Conservation (phyloP, 352 stramenopile species). For the Plasmopara halstedii region DNA sequence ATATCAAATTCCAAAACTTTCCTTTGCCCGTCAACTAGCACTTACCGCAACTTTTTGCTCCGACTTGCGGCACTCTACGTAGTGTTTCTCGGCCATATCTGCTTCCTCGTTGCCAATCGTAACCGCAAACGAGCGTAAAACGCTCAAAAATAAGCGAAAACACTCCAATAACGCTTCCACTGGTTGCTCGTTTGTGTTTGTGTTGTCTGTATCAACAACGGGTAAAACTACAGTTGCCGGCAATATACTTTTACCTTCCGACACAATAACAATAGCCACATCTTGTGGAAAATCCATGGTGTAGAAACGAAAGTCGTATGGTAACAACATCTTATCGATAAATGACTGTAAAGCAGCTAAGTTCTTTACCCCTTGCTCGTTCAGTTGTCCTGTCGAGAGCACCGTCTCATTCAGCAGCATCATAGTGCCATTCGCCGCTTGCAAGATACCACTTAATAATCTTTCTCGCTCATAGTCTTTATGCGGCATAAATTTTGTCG, state of each 20-base stretch:
- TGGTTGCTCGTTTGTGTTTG: background rate
- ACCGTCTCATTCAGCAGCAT: conserved; percentile 64
- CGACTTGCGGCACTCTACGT: conserved; percentile 58
- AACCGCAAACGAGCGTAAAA: conserved; percentile 45
- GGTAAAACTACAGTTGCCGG: conserved; percentile 51
- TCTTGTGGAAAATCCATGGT: conserved; percentile 80
- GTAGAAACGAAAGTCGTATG: conserved; percentile 83
- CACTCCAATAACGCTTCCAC: conserved; percentile 40
- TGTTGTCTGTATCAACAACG: conserved; percentile 3
- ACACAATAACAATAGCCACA: conserved; percentile 55
- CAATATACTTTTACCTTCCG: conserved; percentile 64
- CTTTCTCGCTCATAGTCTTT: conserved; percentile 75
- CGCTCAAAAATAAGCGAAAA: conserved; percentile 58
- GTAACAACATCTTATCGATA: conserved; percentile 66
- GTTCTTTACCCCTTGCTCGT: conserved; percentile 69
- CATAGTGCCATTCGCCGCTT: conserved; percentile 56
- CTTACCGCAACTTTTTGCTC: conserved; percentile 67
- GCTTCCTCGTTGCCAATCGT: conserved; percentile 66
- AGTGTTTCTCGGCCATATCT: conserved; percentile 72
- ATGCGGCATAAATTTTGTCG: conserved; percentile 49
- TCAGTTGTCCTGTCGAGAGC: conserved; percentile 55
- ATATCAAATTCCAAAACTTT: background rate
- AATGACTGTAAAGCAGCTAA: conserved; percentile 61
- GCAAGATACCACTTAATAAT: conserved; percentile 41
- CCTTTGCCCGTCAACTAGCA: background rate